These are phyloP conservation scores for Neopestalotiopsis rosae DNA, from an alignment of 2,329 filamentous ascomycete genomes.

Conservation along the genomic window DNA sequence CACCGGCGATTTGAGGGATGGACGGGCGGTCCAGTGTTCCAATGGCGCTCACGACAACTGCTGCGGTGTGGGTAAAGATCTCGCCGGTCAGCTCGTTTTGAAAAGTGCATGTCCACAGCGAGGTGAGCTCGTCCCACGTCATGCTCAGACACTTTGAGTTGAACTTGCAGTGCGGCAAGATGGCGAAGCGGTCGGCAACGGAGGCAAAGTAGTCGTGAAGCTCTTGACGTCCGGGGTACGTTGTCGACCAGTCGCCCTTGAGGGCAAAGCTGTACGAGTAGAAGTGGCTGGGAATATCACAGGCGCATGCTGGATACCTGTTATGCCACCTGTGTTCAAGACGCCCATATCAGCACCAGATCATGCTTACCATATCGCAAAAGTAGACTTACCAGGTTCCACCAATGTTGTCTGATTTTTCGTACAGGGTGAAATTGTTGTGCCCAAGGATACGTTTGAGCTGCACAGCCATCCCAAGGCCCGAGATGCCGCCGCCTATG, in stretches of 20 bases:
- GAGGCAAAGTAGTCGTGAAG: slow-evolving; percentile 19
- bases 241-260: slow-evolving; percentile 36
- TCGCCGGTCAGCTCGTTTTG: slow-evolving; percentile 5
- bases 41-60: neutral
- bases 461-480: slow-evolving; percentile 51
- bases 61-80: neutral
- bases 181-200: slow-evolving; percentile 1
- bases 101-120: slow-evolving; percentile 4
- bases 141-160: neutral
- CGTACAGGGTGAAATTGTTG: slow-evolving; percentile 34
- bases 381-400: neutral
- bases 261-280: slow-evolving; percentile 37
- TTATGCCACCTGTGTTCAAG: neutral
- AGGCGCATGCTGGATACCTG: neutral
- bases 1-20: neutral
- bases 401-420: neutral
- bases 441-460: slow-evolving; percentile 42
- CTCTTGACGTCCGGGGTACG: slow-evolving; percentile 20
- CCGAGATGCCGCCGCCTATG: slow-evolving; percentile 54
- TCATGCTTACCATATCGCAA: no score
- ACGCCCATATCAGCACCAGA: no score
- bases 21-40: neutral
- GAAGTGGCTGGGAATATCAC: slow-evolving; percentile 32
- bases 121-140: neutral
- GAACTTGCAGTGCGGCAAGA: no score